These are phyloP conservation scores for Aspergillus saccharolyticus DNA, from an alignment of 495 filamentous ascomycete species.

Conservation along the genomic window DNA sequence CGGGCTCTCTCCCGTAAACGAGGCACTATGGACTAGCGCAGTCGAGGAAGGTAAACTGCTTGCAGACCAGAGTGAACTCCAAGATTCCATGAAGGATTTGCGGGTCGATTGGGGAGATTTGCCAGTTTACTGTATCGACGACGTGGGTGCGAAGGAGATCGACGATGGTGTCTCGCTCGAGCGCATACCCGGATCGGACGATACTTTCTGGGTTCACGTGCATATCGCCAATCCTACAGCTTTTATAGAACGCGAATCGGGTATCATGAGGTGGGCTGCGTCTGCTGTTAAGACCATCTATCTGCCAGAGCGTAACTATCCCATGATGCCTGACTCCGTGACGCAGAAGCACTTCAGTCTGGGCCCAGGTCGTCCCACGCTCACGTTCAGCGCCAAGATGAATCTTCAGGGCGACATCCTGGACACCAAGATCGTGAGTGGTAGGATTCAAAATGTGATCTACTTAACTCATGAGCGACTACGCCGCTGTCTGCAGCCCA, in stretches of 20 bases:
- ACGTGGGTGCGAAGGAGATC: conserved; percentile 64
- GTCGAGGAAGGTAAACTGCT: conserved; percentile 25
- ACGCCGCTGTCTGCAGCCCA: conserved; percentile 40
- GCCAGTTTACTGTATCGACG: conserved; percentile 82
- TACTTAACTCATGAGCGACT: conserved; percentile 62
- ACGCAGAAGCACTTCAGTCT: conserved; percentile 65
- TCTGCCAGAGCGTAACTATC: conserved; percentile 61
- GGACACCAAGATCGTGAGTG: conserved; percentile 66
- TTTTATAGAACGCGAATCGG: conserved; percentile 56
- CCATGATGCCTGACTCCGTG: conserved; percentile 64
- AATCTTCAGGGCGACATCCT: conserved; percentile 60
- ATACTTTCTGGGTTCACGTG: conserved; percentile 73
- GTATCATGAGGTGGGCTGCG: conserved; percentile 60
- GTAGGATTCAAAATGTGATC: conserved; percentile 65
- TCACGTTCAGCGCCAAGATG: conserved; percentile 80
- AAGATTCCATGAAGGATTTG: conserved; percentile 44
- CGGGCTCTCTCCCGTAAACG: conserved; percentile 30
- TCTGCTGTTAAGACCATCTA: conserved; percentile 65
- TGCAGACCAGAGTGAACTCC: conserved; percentile 21
- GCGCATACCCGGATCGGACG: conserved; percentile 47
- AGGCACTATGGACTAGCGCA: conserved; percentile 31
- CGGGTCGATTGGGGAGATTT: conserved; percentile 67
- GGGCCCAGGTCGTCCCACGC: conserved; percentile 55
- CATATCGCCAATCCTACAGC: conserved; percentile 94
- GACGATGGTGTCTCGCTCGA: conserved; percentile 89